A percentile compares a stretch with the other conserved stretches of the same genome.
Evolutionary conservation across 768 basidiomycete genomes (phyloP).

Genomic region (Boletus rubropictus): DNA sequence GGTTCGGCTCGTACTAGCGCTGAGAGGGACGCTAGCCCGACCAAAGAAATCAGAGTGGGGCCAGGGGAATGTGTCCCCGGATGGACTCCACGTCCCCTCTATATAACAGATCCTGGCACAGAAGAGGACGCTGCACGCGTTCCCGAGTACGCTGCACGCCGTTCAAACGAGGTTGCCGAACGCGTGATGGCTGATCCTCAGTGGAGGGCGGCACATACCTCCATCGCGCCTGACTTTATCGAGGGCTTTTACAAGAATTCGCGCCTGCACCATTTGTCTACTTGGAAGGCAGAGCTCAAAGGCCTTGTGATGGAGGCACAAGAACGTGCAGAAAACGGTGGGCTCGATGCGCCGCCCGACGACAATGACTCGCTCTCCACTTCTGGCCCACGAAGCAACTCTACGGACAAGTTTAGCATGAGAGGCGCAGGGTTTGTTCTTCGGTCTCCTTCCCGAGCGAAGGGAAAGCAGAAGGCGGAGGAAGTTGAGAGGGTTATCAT

Average conservation of each 20-base stretch:
- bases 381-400: not conserved
- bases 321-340: constrained; percentile 51
- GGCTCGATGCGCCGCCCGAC: constrained; percentile 5
- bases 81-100: constrained; percentile 23
- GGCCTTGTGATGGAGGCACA: constrained; percentile 76
- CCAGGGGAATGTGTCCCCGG: constrained; percentile 3
- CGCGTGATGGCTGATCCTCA: constrained; percentile 77
- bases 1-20: not conserved
- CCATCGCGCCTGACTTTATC: constrained; percentile 80
- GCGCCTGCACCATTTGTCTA: constrained; percentile 86
- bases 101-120: constrained; percentile 39
- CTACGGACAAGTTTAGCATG: constrained; percentile 42
- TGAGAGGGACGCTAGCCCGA: constrained; percentile 1
- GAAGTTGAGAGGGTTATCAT: constrained; percentile 63
- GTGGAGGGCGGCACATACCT: constrained; percentile 87
- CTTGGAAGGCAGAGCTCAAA: constrained; percentile 89
- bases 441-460: constrained; percentile 43
- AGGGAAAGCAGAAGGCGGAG: constrained; percentile 48
- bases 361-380: not conserved
- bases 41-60: not conserved
- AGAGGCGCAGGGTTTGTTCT: constrained; percentile 44
- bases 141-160: constrained; percentile 61
- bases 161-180: constrained; percentile 66
- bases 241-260: constrained; percentile 81
- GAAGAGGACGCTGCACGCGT: constrained; percentile 41